Evolutionary conservation across 176 grass and related monocot genomes (phyloP).

Genomic region (Phyllostachys edulis): DNA sequence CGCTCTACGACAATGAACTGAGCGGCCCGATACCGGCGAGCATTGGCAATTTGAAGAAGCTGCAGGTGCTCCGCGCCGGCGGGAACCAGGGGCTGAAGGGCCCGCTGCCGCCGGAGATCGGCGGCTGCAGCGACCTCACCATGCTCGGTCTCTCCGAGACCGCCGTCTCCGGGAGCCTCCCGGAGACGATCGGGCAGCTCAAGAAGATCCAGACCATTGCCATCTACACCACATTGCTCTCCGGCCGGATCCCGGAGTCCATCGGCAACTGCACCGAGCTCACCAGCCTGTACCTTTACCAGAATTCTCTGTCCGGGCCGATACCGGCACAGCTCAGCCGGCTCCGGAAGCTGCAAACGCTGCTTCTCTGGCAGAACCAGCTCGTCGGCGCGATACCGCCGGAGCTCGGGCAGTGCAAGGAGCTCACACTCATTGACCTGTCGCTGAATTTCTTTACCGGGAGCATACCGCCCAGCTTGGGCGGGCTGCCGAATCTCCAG

Average conservation of each 20-base stretch:
- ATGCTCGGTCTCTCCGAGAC: slow-evolving; percentile 90
- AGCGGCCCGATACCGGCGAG: slow-evolving; percentile 57
- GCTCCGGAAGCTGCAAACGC: slow-evolving; percentile 64
- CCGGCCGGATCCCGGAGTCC: slow-evolving; percentile 73
- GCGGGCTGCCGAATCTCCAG: slow-evolving; percentile 56
- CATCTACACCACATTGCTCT: slow-evolving; percentile 82
- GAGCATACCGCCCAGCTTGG: slow-evolving; percentile 59
- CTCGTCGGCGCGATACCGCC: slow-evolving; percentile 71
- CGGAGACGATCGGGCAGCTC: slow-evolving; percentile 76
- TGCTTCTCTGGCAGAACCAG: slow-evolving; percentile 94
- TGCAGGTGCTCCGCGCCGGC: slow-evolving; percentile 78
- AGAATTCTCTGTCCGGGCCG: slow-evolving; percentile 76
- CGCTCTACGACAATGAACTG: slow-evolving; percentile 79
- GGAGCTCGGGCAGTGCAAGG: slow-evolving; percentile 67
- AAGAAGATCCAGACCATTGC: slow-evolving; percentile 88
- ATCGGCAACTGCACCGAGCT: slow-evolving; percentile 88
- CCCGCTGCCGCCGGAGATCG: slow-evolving; percentile 67
- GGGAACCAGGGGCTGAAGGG: slow-evolving; percentile 84
- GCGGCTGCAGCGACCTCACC: slow-evolving; percentile 61
- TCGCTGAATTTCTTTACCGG: slow-evolving; percentile 81
- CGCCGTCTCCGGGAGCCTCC: slow-evolving; percentile 75
- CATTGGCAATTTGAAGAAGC: slow-evolving; percentile 71
- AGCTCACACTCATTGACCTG: slow-evolving; percentile 69
- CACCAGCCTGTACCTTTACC: slow-evolving; percentile 88
- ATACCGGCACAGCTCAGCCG: slow-evolving; percentile 61